Evolutionary conservation across 2,329 filamentous ascomycete species (phyloP), one percentile per base, ranked within the genome.

Genomic region (Aspergillus japonicus): DNA sequence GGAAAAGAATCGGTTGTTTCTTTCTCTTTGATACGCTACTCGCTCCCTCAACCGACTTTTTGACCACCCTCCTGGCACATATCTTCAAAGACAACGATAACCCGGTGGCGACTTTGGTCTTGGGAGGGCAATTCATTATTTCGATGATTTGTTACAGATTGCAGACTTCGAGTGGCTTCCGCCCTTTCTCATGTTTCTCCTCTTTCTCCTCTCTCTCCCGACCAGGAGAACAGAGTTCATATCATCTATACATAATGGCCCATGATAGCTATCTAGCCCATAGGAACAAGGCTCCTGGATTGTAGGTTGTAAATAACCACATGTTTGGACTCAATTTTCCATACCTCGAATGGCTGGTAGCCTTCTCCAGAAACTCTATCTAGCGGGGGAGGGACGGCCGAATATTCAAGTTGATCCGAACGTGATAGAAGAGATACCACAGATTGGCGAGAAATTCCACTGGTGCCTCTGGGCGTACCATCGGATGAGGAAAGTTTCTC

Each of bases 31-130:
- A 42, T 8, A 42, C 39, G 16, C 39, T 42, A 42, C 16, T 42
- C 39, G 5, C 14, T 42, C 39, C 39, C 39, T 42, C 39, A 42
- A 42, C 39, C 39, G 39, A 42, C 39, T 42, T 42, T 42, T 42
- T n/a, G 39, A 42, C 14, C 31, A 39, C 31, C 56, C 50, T 35
- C 39, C 33, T 23, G 42, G 23, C 47, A 23, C 19, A 21, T 6
- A n/a, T 42, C 26, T 50, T 42, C 47, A 42, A 33, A 50, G 33
- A 24, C 31, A 54, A 47, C 12, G 14, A 54, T 33, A 48, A 47
- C 50, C 16, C 50, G 42, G 62, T 64, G 62, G 60, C 58, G 26
- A 61, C 54, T 56, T 53, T 47, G 26, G 7, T 26, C 42, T 59
- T 35, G 19, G 7, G 19, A 14, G 35, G 52, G 35, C 39, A 44